Percentiles rank a stretch among this genome's conserved stretches.
phyloP scores from a whole-genome alignment of 2,329 filamentous ascomycete species.

The Colletotrichum tamarilloi region DNA sequence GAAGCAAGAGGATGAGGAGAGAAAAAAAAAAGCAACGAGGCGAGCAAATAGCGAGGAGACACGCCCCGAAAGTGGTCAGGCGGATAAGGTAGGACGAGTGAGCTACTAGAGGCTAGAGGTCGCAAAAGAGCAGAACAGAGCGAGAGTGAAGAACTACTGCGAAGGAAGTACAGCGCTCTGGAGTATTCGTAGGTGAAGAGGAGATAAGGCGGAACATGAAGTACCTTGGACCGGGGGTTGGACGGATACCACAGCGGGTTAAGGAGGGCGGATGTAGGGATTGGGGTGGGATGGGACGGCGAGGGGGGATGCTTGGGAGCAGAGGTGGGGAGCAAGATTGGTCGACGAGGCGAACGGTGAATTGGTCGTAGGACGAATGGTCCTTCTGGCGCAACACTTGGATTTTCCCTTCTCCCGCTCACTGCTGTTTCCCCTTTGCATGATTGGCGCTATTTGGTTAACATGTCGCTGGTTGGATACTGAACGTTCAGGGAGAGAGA shows the following conservation, averaged over 20 bases:
- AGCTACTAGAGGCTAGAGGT: conserved; percentile 25
- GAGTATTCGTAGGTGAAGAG: conserved; percentile 18
- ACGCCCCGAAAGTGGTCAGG: conserved; percentile 34
- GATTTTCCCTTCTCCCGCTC: not conserved
- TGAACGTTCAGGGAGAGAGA: not conserved
- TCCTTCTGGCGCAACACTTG: not conserved
- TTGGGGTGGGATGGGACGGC: conserved; percentile 32
- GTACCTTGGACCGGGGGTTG: conserved; percentile 23
- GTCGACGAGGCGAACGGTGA: conserved; percentile 25
- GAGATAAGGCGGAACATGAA: conserved; percentile 35
- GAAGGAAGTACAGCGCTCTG: not conserved
- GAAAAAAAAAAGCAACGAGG: conserved; percentile 18
- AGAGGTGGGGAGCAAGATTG: conserved; percentile 28
- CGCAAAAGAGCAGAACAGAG: conserved; percentile 12
- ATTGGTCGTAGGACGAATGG: not conserved
- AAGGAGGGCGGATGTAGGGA: conserved; percentile 35
- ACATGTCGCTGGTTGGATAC: conserved; percentile 13
- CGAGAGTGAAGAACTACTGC: conserved; percentile 24
- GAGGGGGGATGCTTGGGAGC: conserved; percentile 18
- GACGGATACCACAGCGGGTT: conserved; percentile 32
- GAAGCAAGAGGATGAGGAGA: conserved; percentile 12
- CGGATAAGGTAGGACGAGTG: conserved; percentile 31
- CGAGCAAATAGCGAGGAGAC: conserved; percentile 34
- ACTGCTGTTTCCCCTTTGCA: not conserved
- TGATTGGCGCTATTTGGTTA: not conserved